Conservation (phyloP, 2,329 filamentous ascomycete species). For the Onygenales sp. region DNA sequence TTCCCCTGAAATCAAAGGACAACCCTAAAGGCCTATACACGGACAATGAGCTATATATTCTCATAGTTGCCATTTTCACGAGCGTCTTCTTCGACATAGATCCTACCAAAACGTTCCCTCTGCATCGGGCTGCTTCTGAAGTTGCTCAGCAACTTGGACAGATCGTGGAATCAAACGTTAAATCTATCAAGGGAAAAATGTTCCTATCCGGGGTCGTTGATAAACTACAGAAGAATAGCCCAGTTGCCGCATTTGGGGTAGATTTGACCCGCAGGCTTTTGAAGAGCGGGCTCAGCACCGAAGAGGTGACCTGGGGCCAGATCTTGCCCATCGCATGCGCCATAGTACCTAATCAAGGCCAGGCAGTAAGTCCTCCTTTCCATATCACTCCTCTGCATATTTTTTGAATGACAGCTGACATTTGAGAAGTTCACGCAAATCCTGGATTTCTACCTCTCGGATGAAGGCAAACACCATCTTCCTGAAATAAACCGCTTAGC, state of each 20-base stretch:
- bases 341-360: slow-evolving; percentile 56
- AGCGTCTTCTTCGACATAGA: slow-evolving; percentile 42
- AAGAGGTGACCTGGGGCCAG: slow-evolving; percentile 63
- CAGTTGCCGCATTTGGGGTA: slow-evolving; percentile 54
- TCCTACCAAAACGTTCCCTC: slow-evolving; percentile 38
- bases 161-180: slow-evolving; percentile 31
- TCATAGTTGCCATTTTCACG: slow-evolving; percentile 36
- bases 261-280: slow-evolving; percentile 56
- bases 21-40: slow-evolving; percentile 30
- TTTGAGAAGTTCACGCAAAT: slow-evolving; percentile 51
- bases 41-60: slow-evolving; percentile 45
- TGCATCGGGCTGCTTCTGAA: slow-evolving; percentile 35
- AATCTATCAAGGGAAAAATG: slow-evolving; percentile 36
- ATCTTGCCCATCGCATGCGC: slow-evolving; percentile 58
- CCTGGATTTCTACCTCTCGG: slow-evolving; percentile 33
- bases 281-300: slow-evolving; percentile 51
- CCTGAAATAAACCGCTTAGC: slow-evolving; percentile 33
- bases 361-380: slow-evolving; percentile 16
- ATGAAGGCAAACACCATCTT: slow-evolving; percentile 35
- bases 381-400: not conserved
- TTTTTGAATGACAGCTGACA: slow-evolving; percentile 41
- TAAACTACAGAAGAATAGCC: slow-evolving; percentile 42
- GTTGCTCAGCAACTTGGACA: slow-evolving; percentile 28
- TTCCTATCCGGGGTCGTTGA: slow-evolving; percentile 46
- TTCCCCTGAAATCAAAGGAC: slow-evolving; percentile 18